Percentiles rank a stretch among this genome's conserved stretches.
Evolutionary conservation across 176 grass and related monocot genomes (phyloP).

Genomic region (Musa troglodytarum): DNA sequence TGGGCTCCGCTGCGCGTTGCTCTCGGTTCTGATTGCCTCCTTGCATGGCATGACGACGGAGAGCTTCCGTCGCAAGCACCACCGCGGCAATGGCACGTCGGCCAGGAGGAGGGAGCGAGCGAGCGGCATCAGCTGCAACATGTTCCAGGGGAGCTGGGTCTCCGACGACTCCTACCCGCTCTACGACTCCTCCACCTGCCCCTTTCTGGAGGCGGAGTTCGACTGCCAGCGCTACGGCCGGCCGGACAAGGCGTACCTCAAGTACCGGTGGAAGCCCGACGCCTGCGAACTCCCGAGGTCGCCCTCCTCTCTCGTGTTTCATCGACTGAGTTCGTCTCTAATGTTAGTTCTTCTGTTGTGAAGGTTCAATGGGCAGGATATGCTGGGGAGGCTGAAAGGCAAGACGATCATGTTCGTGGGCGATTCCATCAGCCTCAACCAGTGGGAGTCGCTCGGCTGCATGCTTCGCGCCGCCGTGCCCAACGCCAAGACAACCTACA

Average conservation of each 20-base stretch:
- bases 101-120: not conserved
- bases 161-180: slow-evolving; percentile 44
- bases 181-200: slow-evolving; percentile 64
- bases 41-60: too few relatives aligned
- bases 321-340: not conserved
- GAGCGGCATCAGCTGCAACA: slow-evolving; percentile 42
- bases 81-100: too few relatives aligned
- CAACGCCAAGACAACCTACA: slow-evolving; percentile 1
- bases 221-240: slow-evolving; percentile 84
- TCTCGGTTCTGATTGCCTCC: too few relatives aligned
- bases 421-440: slow-evolving; percentile 65
- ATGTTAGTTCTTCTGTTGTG: not conserved
- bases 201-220: slow-evolving; percentile 83
- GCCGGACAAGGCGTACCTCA: slow-evolving; percentile 69
- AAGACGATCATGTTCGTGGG: slow-evolving; percentile 77
- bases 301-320: not conserved
- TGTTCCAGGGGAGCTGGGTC: slow-evolving; percentile 88
- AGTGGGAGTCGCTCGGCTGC: slow-evolving; percentile 54
- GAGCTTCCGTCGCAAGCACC: too few relatives aligned
- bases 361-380: slow-evolving; percentile 44
- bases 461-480: slow-evolving; percentile 47
- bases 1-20: too few relatives aligned
- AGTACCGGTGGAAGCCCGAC: slow-evolving; percentile 67
- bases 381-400: slow-evolving; percentile 40
- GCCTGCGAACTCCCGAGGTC: slow-evolving; percentile 79